Evolutionary conservation across 1,284 basidiomycete species (phyloP).

Genomic region (Papiliotrema fonsecae): DNA sequence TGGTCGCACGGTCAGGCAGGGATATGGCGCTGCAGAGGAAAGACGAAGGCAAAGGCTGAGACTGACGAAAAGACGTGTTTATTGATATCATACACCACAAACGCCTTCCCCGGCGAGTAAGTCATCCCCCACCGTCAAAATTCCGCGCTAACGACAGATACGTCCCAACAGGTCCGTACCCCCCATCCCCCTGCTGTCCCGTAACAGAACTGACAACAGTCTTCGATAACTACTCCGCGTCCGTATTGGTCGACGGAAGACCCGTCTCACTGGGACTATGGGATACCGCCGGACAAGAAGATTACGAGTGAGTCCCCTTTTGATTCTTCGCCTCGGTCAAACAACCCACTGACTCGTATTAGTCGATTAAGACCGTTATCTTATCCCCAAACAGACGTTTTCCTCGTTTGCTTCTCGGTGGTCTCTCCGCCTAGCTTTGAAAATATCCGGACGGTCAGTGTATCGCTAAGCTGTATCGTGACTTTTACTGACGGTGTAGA

Average conservation of each 20-base stretch:
- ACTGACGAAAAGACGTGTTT: slow-evolving; percentile 49
- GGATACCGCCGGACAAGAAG: too few relatives aligned
- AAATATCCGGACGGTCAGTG: slow-evolving; percentile 50
- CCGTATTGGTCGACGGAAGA: slow-evolving; percentile 98
- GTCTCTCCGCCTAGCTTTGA: slow-evolving; percentile 96
- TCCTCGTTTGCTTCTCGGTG: slow-evolving; percentile 97
- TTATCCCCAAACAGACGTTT: slow-evolving; percentile 99
- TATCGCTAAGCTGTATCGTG: background rate
- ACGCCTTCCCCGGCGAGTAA: slow-evolving; percentile 47
- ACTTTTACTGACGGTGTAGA: slow-evolving; percentile 9
- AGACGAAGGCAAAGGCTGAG: too few relatives aligned
- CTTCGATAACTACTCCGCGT: slow-evolving; percentile 48
- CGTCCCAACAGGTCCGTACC: slow-evolving; percentile 35
- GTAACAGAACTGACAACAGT: slow-evolving; percentile 17
- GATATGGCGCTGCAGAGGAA: too few relatives aligned
- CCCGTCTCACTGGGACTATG: slow-evolving; percentile 60
- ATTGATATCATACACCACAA: slow-evolving; percentile 48
- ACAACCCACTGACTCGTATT: slow-evolving; percentile 9
- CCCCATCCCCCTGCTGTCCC: background rate
- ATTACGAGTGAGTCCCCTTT: slow-evolving; percentile 37
- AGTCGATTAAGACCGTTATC: slow-evolving; percentile 95
- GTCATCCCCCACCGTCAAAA: slow-evolving; percentile 8
- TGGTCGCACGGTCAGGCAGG: too few relatives aligned
- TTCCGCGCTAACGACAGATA: slow-evolving; percentile 26
- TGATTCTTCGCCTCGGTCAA: background rate